Base-by-base conservation (phyloP, 306 rosid species). In the Luffa aegyptiaca region DNA sequence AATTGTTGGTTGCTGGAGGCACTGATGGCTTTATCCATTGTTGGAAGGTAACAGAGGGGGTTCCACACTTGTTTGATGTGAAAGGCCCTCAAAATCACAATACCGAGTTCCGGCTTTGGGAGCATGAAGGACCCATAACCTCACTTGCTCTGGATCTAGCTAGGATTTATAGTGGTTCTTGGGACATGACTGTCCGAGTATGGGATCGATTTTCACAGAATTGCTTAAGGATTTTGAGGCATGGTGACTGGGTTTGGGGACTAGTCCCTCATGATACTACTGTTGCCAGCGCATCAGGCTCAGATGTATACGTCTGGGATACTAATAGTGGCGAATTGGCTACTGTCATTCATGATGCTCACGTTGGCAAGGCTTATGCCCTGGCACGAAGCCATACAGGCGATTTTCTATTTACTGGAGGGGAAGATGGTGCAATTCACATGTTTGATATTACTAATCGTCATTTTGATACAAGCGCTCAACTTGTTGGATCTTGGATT, bases 261-360 rank as follows among this genome's bases (percentile, higher is more conserved):
- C 88, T 95, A 80, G 93, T 84, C 31, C 97, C 97, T 71, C 93
- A 81, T 76, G 93, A 91, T 80, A 85, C 88, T 56, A 95, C 93
- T 17, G 83, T 92, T 75, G 97, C 88, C 52, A 84, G 85, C 81
- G 73, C 92, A 46, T 90, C 98, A 3, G 97, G 98, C 39, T 85
- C 97, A 5, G 97, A 95, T 85, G 96, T 95, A 21, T 92, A 90
- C 81, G 77, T 95, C 53, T 95, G 98, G 98, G 97, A 95, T 82
- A 85, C 90, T 13, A 71, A 16, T 51, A 77, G 81, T 77, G 97
- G 97, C 33, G 80, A 49, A 81, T 82, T 91, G 83, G 72, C 63
- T 85, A 85, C 83, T 31, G 37, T 91, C 44, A 81, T 95, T 79
- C 86, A 18, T 35, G 73, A 83, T 81, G 98, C 93, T 79, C 97